phyloP scores from a whole-genome alignment of 1,139 yeast species.

The Pneumocystis carinii region DNA sequence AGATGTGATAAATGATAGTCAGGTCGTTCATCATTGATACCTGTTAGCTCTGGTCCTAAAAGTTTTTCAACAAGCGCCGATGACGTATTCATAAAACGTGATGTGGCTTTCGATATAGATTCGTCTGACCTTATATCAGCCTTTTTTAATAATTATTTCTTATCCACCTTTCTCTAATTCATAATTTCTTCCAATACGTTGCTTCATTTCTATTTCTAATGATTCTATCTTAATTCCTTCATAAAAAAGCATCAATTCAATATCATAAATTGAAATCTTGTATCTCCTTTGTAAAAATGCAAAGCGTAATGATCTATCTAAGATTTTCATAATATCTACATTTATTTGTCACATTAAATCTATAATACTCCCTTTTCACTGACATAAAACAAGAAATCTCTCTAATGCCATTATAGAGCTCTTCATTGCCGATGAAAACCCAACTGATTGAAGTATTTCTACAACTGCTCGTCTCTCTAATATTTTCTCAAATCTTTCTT shows the following conservation, averaged over 20 bases:
- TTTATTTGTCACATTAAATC: neutral
- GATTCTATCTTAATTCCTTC: neutral
- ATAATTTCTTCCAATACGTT: neutral
- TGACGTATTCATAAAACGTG: neutral
- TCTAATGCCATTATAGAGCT: neutral
- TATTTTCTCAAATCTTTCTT: neutral
- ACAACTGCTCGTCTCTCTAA: neutral
- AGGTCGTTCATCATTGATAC: neutral
- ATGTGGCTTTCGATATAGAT: neutral
- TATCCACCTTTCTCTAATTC: neutral
- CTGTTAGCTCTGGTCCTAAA: neutral
- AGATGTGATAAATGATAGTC: slow-evolving; percentile 20
- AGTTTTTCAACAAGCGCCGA: neutral
- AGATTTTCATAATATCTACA: neutral
- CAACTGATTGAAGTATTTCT: neutral
- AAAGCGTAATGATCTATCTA: neutral
- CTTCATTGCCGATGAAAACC: neutral
- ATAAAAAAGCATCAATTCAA: neutral
- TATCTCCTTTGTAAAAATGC: neutral
- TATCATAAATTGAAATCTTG: neutral
- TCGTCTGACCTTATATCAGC: neutral
- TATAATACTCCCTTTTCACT: neutral
- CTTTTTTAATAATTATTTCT: neutral
- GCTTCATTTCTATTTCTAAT: neutral
- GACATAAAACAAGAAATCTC: neutral